Base-by-base conservation (phyloP, 805 yeast genomes). In the Zygotorulaspora chibaensis region DNA sequence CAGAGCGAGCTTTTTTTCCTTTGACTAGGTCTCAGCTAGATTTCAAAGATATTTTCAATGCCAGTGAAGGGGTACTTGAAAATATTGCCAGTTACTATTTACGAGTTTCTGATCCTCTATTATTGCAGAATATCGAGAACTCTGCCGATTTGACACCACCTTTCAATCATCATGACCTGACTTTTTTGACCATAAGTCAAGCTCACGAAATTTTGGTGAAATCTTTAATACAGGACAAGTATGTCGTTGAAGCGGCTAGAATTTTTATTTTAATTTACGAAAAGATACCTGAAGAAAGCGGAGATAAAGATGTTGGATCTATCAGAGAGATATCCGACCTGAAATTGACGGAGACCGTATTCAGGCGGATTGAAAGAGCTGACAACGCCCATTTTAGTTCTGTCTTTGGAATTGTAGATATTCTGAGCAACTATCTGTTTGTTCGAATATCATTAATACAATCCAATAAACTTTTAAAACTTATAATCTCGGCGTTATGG, bases 1-100 rank as follows among this genome's bases (percentile, higher is more conserved):
- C 93, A 0, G 79, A 76, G 35, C 69, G 85, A 40, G 84, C 87
- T 1, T 76, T 77, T 46, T 56, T 79, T 2, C 84, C 87, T 0
- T 55, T 77, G 28, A 76, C 71, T 48, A 75, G 70, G 53, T 71
- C 78, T 0, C 46, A 50, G 3, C 33, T 55, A 15, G 49, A 58
- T 20, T 50, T 38, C 37, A 44, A 42, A 17, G 47, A 42, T 13
- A 51, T 17, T n/a, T 31, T 17, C 5, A 26, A 31, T 16, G 44
- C 28, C 18, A 50, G 51, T 1, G 56, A 55, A 1, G 59, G 59
- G 1, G 51, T 66, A 2, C 35, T 67, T 10, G 50, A 52, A 0
- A 53, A 50, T 3, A 68, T 78, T n/a, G 34, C 57, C 3, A 42
- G 45, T 0, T 75, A 66, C 46, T 76, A 76, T 48, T 15, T 43